Evolutionary conservation across 352 stramenopile genomes (phyloP), one percentile per base, ranked within the genome.

Genomic region (Globisporangium echinulatum): DNA sequence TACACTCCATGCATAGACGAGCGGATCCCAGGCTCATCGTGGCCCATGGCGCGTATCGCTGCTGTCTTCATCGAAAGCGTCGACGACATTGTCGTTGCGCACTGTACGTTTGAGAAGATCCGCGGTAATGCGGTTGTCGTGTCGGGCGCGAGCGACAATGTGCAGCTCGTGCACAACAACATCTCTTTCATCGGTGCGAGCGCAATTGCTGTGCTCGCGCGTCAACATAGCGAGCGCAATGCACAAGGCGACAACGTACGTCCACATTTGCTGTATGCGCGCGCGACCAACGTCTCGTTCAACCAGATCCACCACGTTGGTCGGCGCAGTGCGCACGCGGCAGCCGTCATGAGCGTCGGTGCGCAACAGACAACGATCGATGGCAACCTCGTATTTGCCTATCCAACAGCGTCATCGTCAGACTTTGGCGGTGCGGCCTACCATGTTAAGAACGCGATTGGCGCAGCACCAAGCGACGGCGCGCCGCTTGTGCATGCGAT

Each of bases 281-380:
- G 67, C 0, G 56, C 61, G 4, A 56, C 77, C 15, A 88, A 80
- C 46, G 56, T 92, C 13, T 86, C 79, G n/a, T 87, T 71, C 56
- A 92, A 92, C 56, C 79, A 90, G 54, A 63, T 92, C 1, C 80
- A 92, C 56, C 77, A 90, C 33, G 70, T 87, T 46, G 83, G 83
- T 7, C 73, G 70, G 10, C 67, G 72, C 42, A 62, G 83, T 15
- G 49, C 74, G 1, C 83, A 86, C 50, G 81, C 73, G 15, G 72
- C 71, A 15, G 83, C 71, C 0, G 66, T 90, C 47, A 77, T 90
- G 69, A 61, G 82, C 13, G 67, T 77, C 19, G 74, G 71, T 6
- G 74, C 77, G 11, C 67, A 67, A 13, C 71, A 87, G 69, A 75
- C 77, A 4, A 76, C 55, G 0, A 63, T 92, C 25, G 13, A 68